phyloP scores from a whole-genome alignment of 495 filamentous ascomycete genomes.

The Xylaria telfairii region DNA sequence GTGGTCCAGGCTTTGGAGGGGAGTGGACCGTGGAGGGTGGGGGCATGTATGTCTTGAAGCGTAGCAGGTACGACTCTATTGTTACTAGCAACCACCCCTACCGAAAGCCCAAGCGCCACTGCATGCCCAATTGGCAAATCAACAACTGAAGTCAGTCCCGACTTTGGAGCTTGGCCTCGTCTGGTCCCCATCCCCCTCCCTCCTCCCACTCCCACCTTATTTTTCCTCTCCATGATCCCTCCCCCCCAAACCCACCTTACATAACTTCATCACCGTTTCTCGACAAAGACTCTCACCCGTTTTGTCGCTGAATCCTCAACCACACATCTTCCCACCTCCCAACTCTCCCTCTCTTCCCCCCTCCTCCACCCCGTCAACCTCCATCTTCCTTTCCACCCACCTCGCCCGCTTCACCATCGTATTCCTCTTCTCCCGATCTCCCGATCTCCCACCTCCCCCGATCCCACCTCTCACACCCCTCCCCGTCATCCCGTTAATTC shows the following conservation, averaged over 20 bases:
- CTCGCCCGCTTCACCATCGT: conserved; percentile 22
- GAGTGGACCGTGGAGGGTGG: background rate
- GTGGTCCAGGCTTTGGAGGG: background rate
- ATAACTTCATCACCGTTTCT: conserved; percentile 30
- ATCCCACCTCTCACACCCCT: conserved; percentile 31
- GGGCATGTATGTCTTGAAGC: background rate
- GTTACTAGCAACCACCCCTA: conserved; percentile 10
- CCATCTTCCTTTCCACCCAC: conserved; percentile 26
- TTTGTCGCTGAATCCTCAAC: conserved; percentile 29
- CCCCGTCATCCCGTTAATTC: conserved; percentile 28
- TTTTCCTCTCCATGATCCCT: conserved; percentile 24
- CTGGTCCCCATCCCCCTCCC: conserved; percentile 22
- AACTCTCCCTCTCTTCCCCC: conserved; percentile 28
- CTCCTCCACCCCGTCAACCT: conserved; percentile 28
- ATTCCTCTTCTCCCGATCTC: conserved; percentile 16
- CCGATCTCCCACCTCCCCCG: conserved; percentile 18
- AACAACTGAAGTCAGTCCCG: conserved; percentile 24
- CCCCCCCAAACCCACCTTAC: conserved; percentile 23
- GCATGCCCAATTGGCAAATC: conserved; percentile 30
- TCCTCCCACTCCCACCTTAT: conserved; percentile 17
- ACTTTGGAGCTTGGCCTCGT: conserved; percentile 17
- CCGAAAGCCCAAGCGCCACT: conserved; percentile 23
- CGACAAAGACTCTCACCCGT: conserved; percentile 23
- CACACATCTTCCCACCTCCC: conserved; percentile 37
- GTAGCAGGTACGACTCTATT: conserved; percentile 13